Conservation (phyloP, 2,329 filamentous ascomycete species). For the Stachybotrys elegans region DNA sequence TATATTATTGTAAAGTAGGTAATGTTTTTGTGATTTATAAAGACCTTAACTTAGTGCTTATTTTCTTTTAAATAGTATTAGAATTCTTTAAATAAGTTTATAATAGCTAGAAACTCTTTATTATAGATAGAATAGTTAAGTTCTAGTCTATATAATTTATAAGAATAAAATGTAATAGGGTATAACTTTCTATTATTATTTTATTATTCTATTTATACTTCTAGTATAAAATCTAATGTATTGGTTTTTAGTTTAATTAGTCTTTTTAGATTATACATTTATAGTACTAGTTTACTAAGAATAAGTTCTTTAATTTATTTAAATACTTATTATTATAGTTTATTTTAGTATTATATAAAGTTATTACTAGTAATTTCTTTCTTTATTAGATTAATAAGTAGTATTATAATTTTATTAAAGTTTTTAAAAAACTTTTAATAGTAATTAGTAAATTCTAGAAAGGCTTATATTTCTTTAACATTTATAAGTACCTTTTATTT, state of each 20-base stretch:
- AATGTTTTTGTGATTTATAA: too few relatives aligned
- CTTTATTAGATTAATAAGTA: background rate
- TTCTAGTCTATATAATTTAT: too few relatives aligned
- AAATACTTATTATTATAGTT: background rate
- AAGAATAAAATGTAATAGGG: too few relatives aligned
- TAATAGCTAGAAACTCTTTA: too few relatives aligned
- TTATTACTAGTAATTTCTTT: background rate
- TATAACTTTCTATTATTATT: background rate
- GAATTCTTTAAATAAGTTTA: too few relatives aligned
- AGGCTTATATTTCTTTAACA: too few relatives aligned
- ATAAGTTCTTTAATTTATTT: background rate
- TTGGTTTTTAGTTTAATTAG: background rate
- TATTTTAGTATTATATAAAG: background rate
- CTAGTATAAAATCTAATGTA: background rate
- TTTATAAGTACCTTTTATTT: too few relatives aligned
- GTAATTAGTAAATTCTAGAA: background rate
- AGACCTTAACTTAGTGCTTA: too few relatives aligned
- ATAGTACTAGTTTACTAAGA: background rate
- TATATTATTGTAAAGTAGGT: too few relatives aligned
- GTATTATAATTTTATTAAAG: background rate
- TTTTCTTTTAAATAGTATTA: too few relatives aligned
- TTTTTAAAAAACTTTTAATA: background rate
- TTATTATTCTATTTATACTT: background rate
- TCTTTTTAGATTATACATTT: background rate
- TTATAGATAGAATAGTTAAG: too few relatives aligned